These are phyloP conservation scores for Fusarium udum DNA, from an alignment of 2,329 filamentous ascomycete genomes.

Conservation along the genomic window DNA sequence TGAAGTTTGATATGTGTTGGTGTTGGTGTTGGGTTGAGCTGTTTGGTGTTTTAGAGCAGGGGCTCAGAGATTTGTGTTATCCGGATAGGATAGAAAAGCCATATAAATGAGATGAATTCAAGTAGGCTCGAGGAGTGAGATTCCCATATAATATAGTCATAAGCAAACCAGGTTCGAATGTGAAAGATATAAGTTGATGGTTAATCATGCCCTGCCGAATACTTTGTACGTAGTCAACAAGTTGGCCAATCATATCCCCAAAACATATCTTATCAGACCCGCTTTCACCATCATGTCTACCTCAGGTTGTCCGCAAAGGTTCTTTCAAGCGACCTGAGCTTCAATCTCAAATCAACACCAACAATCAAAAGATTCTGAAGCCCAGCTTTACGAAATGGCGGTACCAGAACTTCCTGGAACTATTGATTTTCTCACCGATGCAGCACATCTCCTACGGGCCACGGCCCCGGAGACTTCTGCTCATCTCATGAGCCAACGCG, in stretches of 20 bases:
- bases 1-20: not conserved
- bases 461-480: conserved; percentile 66
- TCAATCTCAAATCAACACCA: not conserved
- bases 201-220: not conserved
- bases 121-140: not conserved
- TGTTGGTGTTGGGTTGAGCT: not conserved
- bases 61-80: not conserved
- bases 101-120: not conserved
- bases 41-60: not conserved
- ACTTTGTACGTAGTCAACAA: not conserved
- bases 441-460: conserved; percentile 64
- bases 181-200: conserved; percentile 2
- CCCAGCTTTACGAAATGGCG: conserved; percentile 19
- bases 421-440: conserved; percentile 63
- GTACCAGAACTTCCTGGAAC: conserved; percentile 41
- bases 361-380: not conserved
- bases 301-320: conserved; percentile 19
- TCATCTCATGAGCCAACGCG: conserved; percentile 65
- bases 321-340: conserved; percentile 3
- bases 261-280: conserved; percentile 10
- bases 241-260: conserved; percentile 4
- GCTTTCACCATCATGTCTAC: not conserved
- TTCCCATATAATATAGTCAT: not conserved
- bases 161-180: not conserved
- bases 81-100: not conserved